Conservation (phyloP, 257 asterid species). For the Cinchona pubescens region DNA sequence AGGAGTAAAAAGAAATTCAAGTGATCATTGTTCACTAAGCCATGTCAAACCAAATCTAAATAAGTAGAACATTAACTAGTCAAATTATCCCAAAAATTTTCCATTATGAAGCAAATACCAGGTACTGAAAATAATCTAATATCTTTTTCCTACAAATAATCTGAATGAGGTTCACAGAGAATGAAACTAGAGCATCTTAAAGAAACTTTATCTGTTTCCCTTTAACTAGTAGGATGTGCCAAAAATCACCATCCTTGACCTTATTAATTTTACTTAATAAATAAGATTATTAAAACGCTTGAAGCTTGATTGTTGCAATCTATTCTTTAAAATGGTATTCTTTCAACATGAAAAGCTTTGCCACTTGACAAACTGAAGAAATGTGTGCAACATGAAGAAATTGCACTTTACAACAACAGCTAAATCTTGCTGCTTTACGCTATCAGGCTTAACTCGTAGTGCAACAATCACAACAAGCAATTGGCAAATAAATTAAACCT, state of each 20-base stretch:
- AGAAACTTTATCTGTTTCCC: too few relatives aligned
- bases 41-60: neutral
- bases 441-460: neutral
- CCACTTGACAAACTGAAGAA: neutral
- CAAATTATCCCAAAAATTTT: neutral
- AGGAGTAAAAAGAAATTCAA: neutral
- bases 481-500: neutral
- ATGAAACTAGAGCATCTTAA: neutral
- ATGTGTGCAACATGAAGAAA: neutral
- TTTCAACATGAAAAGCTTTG: neutral
- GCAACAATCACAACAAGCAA: neutral
- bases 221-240: neutral
- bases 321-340: slow-evolving; percentile 1
- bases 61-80: neutral
- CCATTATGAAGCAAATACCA: neutral
- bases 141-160: neutral
- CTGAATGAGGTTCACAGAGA: neutral
- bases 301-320: neutral
- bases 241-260: neutral
- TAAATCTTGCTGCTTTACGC: neutral
- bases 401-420: neutral
- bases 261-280: neutral
- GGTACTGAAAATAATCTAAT: neutral
- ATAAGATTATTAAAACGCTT: neutral
- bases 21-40: neutral